phyloP scores from a whole-genome alignment of 2,329 filamentous ascomycete species.

The Hortaea sp. region DNA sequence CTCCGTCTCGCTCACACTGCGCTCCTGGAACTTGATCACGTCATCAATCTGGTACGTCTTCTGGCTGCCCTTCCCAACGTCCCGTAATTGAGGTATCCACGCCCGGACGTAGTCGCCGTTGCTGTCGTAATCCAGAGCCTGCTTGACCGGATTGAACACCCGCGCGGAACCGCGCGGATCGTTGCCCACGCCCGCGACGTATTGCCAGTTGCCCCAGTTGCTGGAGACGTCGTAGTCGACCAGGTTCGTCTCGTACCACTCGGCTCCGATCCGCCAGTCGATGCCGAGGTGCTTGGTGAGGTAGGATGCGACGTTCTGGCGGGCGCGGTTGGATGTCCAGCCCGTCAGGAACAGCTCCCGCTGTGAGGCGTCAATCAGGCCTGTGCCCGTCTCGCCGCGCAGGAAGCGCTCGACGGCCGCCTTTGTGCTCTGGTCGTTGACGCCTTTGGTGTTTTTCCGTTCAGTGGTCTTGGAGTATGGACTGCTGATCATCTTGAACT shows the following conservation, averaged over 20 bases:
- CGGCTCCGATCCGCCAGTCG: slow-evolving; percentile 71
- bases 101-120: slow-evolving; percentile 59
- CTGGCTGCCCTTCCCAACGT: slow-evolving; percentile 28
- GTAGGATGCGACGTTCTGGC: slow-evolving; percentile 69
- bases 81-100: slow-evolving; percentile 60
- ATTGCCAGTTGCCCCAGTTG: slow-evolving; percentile 76
- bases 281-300: slow-evolving; percentile 62
- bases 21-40: slow-evolving; percentile 2
- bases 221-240: slow-evolving; percentile 66
- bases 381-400: slow-evolving; percentile 61
- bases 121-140: slow-evolving; percentile 66
- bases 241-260: slow-evolving; percentile 70
- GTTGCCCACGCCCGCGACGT: slow-evolving; percentile 69
- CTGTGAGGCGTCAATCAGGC: slow-evolving; percentile 67
- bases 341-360: slow-evolving; percentile 66
- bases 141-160: slow-evolving; percentile 76
- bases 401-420: slow-evolving; percentile 47
- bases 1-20: slow-evolving; percentile 17
- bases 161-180: slow-evolving; percentile 61
- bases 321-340: slow-evolving; percentile 65
- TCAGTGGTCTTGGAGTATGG: slow-evolving; percentile 21
- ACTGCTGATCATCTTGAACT: slow-evolving; percentile 26
- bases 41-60: slow-evolving; percentile 4
- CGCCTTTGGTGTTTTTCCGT: slow-evolving; percentile 33
- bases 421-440: slow-evolving; percentile 31